These are phyloP conservation scores for Cryphonectria naterciae DNA, from an alignment of 2,329 filamentous ascomycete species.

Conservation along the genomic window DNA sequence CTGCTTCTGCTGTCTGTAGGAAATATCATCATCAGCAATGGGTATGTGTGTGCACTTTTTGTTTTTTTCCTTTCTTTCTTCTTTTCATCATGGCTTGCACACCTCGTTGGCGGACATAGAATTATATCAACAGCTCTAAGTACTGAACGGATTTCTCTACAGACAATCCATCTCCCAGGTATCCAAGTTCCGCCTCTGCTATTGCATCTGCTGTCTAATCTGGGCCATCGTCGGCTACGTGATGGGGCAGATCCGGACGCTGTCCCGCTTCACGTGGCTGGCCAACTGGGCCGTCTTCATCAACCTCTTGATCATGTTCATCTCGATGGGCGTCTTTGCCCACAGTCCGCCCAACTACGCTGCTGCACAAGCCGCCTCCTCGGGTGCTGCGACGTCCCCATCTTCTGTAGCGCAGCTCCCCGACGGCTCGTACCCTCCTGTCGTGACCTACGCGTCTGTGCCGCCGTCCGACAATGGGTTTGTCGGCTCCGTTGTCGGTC, in stretches of 20 bases:
- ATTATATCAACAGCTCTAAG: too few species aligned
- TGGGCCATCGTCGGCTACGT: slow-evolving; percentile 53
- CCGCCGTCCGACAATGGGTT: slow-evolving; percentile 47
- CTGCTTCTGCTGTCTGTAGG: slow-evolving; percentile 53
- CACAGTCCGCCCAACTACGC: slow-evolving; percentile 53
- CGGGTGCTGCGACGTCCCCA: slow-evolving; percentile 34
- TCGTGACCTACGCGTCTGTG: slow-evolving; percentile 43
- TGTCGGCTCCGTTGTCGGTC: slow-evolving; percentile 48
- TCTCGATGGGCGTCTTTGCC: slow-evolving; percentile 56
- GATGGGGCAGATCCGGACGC: slow-evolving; percentile 57
- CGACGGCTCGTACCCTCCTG: slow-evolving; percentile 36
- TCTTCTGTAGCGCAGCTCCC: slow-evolving; percentile 37
- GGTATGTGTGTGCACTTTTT: background rate
- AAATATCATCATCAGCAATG: slow-evolving; percentile 54
- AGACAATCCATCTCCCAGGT: slow-evolving; percentile 56
- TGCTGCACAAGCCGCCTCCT: slow-evolving; percentile 35
- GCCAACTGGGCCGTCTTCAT: slow-evolving; percentile 59
- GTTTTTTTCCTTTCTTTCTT: background rate
- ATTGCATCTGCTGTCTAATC: slow-evolving; percentile 53
- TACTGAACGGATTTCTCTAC: background rate
- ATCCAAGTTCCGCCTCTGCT: slow-evolving; percentile 53
- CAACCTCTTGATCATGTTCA: slow-evolving; percentile 56
- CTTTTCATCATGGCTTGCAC: background rate
- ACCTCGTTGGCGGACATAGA: too few species aligned
- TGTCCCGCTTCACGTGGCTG: slow-evolving; percentile 56